Evolutionary conservation across 2,329 filamentous ascomycete genomes (phyloP).

Genomic region (Podosphaera leucotricha): DNA sequence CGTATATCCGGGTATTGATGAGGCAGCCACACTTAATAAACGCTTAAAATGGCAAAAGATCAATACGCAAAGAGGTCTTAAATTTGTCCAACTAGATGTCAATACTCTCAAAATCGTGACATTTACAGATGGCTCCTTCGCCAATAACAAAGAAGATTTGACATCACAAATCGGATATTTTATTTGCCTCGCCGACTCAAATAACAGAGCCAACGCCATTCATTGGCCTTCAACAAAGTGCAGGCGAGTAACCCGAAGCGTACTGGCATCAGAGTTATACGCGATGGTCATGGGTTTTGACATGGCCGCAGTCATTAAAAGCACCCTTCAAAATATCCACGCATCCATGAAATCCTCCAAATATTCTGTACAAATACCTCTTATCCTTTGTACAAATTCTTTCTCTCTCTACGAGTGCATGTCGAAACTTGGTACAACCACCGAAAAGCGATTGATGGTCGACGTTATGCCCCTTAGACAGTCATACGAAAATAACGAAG

Average conservation of each 20-base stretch:
- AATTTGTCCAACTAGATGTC: neutral
- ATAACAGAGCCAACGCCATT: neutral
- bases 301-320: neutral
- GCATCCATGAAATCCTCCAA: neutral
- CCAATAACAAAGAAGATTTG: neutral
- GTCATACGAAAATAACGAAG: neutral
- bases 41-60: neutral
- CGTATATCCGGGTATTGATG: neutral
- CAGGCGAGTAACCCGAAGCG: conserved; percentile 3
- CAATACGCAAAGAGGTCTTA: neutral
- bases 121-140: conserved; percentile 1
- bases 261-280: conserved; percentile 2
- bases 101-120: neutral
- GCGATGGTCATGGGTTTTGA: conserved; percentile 2
- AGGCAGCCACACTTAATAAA: neutral
- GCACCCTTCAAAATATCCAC: neutral
- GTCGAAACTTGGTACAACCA: conserved; percentile 1
- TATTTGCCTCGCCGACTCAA: neutral
- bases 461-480: neutral
- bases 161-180: neutral
- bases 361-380: neutral
- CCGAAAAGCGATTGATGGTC: neutral
- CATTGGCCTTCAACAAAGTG: conserved; percentile 1
- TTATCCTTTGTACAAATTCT: conserved; percentile 1
- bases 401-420: conserved; percentile 1